Base-by-base conservation (phyloP, 2,329 filamentous ascomycete genomes). In the Neurospora sp. region DNA sequence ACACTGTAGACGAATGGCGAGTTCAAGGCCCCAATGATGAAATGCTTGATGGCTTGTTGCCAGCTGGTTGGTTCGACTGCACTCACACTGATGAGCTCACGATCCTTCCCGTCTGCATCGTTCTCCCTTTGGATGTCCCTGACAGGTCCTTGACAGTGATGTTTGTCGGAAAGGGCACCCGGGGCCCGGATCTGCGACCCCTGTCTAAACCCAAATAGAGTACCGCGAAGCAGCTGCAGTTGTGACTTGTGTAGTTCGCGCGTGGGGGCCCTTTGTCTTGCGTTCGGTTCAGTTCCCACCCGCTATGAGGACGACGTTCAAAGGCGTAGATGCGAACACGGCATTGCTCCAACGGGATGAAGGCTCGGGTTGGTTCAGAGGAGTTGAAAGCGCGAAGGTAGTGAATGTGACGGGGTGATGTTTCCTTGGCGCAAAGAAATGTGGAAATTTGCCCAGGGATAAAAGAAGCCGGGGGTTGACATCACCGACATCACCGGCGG, bases 291-390 rank as follows among this genome's bases (percentile, higher is more conserved):
- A 58, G 11, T 58, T 69, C 38, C 72, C 73, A 75, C 73, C 73
- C 74, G 74, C 74, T 72, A 40, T 43, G 67, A 73, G 72, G 69
- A 68, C 68, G 40, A 66, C 68, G 36, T 38, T 68, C 66, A 67
- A 67, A 68, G 69, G 68, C 66, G 68, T 46, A 19, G 11, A 38
- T 40, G 68, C 39, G 62, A 38, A 36, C 43, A 68, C 28, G 28
- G 58, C 38, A 43, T n/a, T 46, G 68, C 23, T 69, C 13, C 46
- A 38, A n/a, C 23, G 7, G 38, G 42, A 38, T 62, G 23, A 17
- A 15, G 33, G 19, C 42, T 52, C 8, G n/a, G 17, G 8, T 67
- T 19, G 36, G 28, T 67, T n/a, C 8, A n/a, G 36, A 43, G 9
- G 38, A 38, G 62, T 28, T 62, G 42, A 39, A 23, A 43, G 23